These are phyloP conservation scores for Coleophoma cylindrospora DNA, from an alignment of 2,329 filamentous ascomycete genomes.

Conservation along the genomic window DNA sequence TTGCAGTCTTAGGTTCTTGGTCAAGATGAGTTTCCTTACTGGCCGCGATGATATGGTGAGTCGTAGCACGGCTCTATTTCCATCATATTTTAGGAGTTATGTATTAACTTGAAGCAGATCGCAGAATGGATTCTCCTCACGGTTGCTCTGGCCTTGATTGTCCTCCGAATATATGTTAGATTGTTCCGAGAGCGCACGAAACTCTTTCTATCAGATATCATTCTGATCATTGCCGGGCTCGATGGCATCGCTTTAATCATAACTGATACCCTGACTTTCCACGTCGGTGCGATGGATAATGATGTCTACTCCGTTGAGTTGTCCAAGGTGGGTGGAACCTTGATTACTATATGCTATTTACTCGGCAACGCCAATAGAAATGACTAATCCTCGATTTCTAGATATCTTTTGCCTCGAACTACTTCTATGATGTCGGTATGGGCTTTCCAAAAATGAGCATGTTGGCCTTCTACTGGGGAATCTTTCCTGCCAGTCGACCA, in stretches of 20 bases:
- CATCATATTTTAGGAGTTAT: not conserved
- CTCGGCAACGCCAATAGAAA: not conserved
- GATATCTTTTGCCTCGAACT: conserved; percentile 1
- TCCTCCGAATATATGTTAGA: not conserved
- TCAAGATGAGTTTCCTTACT: not conserved
- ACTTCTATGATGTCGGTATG: conserved; percentile 1
- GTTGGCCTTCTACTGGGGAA: conserved; percentile 1
- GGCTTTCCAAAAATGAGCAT: conserved; percentile 1
- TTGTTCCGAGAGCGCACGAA: not conserved
- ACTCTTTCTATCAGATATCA: not conserved
- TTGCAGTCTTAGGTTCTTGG: not conserved
- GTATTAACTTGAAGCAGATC: not conserved
- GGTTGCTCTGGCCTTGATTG: not conserved
- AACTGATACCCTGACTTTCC: not conserved
- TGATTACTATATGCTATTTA: not conserved
- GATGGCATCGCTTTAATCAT: conserved; percentile 1
- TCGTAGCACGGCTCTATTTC: not conserved
- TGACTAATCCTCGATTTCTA: not conserved
- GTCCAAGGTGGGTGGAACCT: not conserved
- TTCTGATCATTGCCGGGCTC: not conserved
- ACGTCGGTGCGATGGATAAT: not conserved
- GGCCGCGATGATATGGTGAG: conserved; percentile 1
- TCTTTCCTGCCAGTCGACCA: not conserved
- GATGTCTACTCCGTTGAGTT: not conserved
- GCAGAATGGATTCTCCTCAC: conserved; percentile 1